Percentiles rank a stretch among this genome's conserved stretches.
These are phyloP conservation scores for Tagetes patula DNA, from an alignment of 129 eudicot genomes.

Conservation along the genomic window DNA sequence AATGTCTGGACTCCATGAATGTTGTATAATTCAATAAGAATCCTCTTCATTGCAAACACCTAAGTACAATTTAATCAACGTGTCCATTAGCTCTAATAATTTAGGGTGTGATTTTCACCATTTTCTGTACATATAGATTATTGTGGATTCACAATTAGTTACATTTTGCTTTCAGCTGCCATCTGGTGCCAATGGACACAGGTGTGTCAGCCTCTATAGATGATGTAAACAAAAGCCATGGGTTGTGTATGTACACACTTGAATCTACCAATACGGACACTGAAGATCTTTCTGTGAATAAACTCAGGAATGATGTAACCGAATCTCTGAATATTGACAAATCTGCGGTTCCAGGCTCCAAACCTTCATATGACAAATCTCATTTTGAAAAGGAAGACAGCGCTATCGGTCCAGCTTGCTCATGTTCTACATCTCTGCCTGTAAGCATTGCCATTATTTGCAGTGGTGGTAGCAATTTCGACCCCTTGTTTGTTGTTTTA, in stretches of 20 bases:
- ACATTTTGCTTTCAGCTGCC: conserved; percentile 17
- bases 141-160: not conserved
- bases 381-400: conserved; percentile 23
- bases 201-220: conserved; percentile 17
- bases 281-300: conserved; percentile 36
- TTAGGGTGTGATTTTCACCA: not conserved
- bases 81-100: not conserved
- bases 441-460: conserved; percentile 43
- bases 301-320: conserved; percentile 35
- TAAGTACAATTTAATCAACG: not conserved
- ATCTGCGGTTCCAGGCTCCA: conserved; percentile 10
- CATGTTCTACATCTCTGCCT: conserved; percentile 53
- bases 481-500: too few relatives aligned
- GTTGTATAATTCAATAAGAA: not conserved
- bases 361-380: conserved; percentile 16
- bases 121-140: not conserved
- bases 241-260: conserved; percentile 29
- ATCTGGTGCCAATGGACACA: conserved; percentile 45
- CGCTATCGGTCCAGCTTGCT: not conserved
- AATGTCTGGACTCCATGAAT: not conserved
- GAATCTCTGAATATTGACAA: conserved; percentile 31
- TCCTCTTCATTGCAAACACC: not conserved
- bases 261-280: conserved; percentile 17
- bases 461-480: not conserved
- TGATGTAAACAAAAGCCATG: conserved; percentile 36